A percentile compares a stretch with the other conserved stretches of the same genome.
phyloP scores from a whole-genome alignment of 208 protist genomes.

The Trypanosoma vivax region DNA sequence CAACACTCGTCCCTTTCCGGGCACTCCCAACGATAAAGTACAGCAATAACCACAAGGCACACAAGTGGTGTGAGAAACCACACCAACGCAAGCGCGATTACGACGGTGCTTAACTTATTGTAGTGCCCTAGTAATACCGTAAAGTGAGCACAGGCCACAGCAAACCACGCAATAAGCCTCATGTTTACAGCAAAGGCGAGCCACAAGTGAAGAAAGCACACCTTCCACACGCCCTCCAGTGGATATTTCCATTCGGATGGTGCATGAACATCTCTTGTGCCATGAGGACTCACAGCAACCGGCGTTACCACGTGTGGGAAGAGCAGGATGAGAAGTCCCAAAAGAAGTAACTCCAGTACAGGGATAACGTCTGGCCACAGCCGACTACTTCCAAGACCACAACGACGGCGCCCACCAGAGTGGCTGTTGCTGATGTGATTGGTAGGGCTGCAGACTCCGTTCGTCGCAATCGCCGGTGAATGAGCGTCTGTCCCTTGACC shows the following conservation, averaged over 20 bases:
- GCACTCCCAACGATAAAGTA: too few species aligned
- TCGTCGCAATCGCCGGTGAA: too few species aligned
- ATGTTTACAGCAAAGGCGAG: slow-evolving; percentile 49
- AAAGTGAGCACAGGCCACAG: slow-evolving; percentile 60
- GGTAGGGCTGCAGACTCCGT: too few species aligned
- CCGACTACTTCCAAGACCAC: background rate
- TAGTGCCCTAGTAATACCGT: slow-evolving; percentile 45
- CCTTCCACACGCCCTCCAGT: slow-evolving; percentile 50
- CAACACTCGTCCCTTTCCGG: too few species aligned
- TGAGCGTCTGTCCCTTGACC: too few species aligned
- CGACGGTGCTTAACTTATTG: slow-evolving; percentile 22
- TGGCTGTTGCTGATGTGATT: too few species aligned
- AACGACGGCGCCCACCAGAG: background rate
- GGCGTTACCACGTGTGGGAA: slow-evolving; percentile 56
- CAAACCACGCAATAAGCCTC: slow-evolving; percentile 28
- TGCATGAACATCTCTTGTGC: background rate
- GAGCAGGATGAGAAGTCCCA: slow-evolving; percentile 61
- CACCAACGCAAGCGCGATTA: slow-evolving; percentile 40
- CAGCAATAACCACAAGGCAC: slow-evolving; percentile 16
- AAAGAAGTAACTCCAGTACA: slow-evolving; percentile 46
- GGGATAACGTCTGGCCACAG: slow-evolving; percentile 24
- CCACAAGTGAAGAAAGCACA: slow-evolving; percentile 60
- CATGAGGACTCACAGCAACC: slow-evolving; percentile 7
- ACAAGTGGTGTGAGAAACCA: slow-evolving; percentile 53
- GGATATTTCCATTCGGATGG: slow-evolving; percentile 24